A percentile compares a stretch with the other conserved stretches of the same genome.
phyloP scores from a whole-genome alignment of 208 protist genomes.

The Phytomonas francai region DNA sequence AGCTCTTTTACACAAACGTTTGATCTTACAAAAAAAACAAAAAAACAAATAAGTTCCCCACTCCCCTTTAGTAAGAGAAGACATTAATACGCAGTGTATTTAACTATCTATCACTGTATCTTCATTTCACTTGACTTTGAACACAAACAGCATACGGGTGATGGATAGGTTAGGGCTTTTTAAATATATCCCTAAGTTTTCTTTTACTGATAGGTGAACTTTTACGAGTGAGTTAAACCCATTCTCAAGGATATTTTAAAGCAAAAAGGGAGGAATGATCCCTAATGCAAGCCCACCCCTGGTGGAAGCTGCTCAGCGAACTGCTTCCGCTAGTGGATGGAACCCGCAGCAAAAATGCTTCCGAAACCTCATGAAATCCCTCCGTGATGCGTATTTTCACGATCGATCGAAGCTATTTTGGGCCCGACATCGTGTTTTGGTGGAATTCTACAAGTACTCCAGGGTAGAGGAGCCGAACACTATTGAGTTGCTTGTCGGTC shows the following conservation, averaged over 20 bases:
- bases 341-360: conserved; percentile 71
- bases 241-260: background rate
- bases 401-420: conserved; percentile 87
- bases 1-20: conserved; percentile 80
- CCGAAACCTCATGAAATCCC: conserved; percentile 52
- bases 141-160: background rate
- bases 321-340: conserved; percentile 20
- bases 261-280: background rate
- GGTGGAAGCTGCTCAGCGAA: background rate
- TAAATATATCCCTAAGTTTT: background rate
- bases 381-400: conserved; percentile 75
- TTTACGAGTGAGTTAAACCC: background rate
- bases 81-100: background rate
- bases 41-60: background rate
- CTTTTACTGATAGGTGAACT: background rate
- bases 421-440: conserved; percentile 75
- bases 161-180: background rate
- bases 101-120: background rate
- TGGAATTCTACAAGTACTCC: conserved; percentile 89
- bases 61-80: background rate
- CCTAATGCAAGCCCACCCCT: background rate
- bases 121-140: background rate
- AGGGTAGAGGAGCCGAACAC: conserved; percentile 27
- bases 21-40: conserved; percentile 30
- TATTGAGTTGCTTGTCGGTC: conserved; percentile 43